Evolutionary conservation across 805 yeast genomes (phyloP).

Genomic region (Lachancea dasiensis): DNA sequence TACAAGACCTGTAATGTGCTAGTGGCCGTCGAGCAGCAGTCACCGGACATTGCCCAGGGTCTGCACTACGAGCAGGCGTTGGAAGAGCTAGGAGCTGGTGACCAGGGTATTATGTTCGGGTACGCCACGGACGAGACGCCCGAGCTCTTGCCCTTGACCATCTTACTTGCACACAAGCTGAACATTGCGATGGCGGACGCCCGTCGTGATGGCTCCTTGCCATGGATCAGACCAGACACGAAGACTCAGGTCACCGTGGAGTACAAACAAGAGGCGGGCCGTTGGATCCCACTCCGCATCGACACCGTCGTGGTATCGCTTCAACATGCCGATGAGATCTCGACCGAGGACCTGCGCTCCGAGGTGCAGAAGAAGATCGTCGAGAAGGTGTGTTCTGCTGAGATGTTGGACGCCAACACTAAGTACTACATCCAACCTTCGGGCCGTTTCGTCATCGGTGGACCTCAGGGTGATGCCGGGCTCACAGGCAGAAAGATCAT

Average conservation of each 20-base stretch:
- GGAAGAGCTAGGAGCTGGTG: slow-evolving; percentile 99
- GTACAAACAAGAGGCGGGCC: slow-evolving; percentile 90
- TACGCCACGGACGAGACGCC: slow-evolving; percentile 99
- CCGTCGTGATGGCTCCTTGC: slow-evolving; percentile 90
- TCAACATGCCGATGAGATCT: slow-evolving; percentile 94
- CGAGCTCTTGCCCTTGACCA: slow-evolving; percentile 93
- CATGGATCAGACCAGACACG: slow-evolving; percentile 99
- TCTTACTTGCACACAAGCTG: slow-evolving; percentile 89
- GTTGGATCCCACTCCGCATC: slow-evolving; percentile 91
- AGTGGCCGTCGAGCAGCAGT: slow-evolving; percentile 99
- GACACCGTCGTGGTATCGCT: slow-evolving; percentile 97
- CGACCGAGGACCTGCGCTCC: slow-evolving; percentile 85
- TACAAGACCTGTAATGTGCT: slow-evolving; percentile 98
- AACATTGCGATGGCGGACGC: slow-evolving; percentile 96
- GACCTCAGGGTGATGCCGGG: slow-evolving; percentile 99
- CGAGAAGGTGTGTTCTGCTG: slow-evolving; percentile 86
- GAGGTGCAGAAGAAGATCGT: slow-evolving; percentile 75
- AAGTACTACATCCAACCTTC: slow-evolving; percentile 98
- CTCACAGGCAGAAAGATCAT: slow-evolving; percentile 98
- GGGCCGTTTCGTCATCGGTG: slow-evolving; percentile 99
- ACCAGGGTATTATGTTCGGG: slow-evolving; percentile 99
- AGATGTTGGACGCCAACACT: slow-evolving; percentile 90
- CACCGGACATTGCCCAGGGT: slow-evolving; percentile 99
- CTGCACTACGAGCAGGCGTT: slow-evolving; percentile 92
- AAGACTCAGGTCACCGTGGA: slow-evolving; percentile 99